Evolutionary conservation across 345 rosid species (phyloP).

Genomic region (Salix suchowensis): DNA sequence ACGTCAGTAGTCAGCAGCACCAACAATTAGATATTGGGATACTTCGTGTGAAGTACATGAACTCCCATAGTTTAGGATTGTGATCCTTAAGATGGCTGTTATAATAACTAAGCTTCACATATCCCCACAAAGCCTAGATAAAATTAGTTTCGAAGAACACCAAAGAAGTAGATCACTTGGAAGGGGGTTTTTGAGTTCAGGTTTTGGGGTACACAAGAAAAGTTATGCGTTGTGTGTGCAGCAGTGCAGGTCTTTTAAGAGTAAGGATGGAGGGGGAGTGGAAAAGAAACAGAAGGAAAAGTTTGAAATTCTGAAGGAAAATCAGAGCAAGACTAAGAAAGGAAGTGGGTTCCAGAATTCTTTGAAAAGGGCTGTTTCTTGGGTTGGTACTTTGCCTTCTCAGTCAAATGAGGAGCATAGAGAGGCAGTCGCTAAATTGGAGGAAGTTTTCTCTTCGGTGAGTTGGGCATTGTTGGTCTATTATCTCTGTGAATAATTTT

Average conservation of each 20-base stretch:
- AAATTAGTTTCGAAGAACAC: conserved; percentile 27
- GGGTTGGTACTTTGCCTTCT: conserved; percentile 30
- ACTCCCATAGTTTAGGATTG: not conserved
- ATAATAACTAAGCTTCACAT: conserved; percentile 50
- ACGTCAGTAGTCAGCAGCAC: not conserved
- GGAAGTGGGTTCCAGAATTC: conserved; percentile 40
- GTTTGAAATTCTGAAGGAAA: conserved; percentile 29
- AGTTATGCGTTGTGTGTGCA: conserved; percentile 23
- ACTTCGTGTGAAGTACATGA: conserved; percentile 17
- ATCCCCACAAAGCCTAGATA: conserved; percentile 40
- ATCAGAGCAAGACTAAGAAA: conserved; percentile 31
- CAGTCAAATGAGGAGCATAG: conserved; percentile 42
- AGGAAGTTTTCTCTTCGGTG: conserved; percentile 54
- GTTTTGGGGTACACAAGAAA: conserved; percentile 20
- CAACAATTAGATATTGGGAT: not conserved
- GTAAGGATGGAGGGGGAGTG: conserved; percentile 42
- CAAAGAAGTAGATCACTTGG: conserved; percentile 27
- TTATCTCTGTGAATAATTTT: not conserved
- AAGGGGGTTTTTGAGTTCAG: conserved; percentile 26
- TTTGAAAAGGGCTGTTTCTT: conserved; percentile 36
- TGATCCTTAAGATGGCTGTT: conserved; percentile 34
- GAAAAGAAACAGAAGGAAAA: conserved; percentile 37
- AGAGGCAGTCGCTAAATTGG: conserved; percentile 46
- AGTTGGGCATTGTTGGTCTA: conserved; percentile 17
- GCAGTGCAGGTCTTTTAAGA: conserved; percentile 47